Base-by-base conservation (phyloP, 176 grass and related monocot genomes). In the Aegilops sharonensis region DNA sequence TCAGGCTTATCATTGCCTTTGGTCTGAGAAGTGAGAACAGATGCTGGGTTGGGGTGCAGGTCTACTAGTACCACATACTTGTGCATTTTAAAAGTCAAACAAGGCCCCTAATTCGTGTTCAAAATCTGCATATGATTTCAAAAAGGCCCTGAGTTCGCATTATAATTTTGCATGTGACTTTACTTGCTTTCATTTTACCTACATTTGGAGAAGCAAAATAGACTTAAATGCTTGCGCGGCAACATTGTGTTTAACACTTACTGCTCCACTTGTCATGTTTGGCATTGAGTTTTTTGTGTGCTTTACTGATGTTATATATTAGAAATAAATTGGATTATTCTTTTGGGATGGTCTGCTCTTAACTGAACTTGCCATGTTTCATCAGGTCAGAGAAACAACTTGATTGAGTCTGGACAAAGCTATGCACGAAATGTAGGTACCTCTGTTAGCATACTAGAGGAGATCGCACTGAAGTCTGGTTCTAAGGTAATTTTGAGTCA, bases 401-500 rank as follows among this genome's bases (percentile, higher is more conserved):
- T 82, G 18, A 64, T 89, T 71, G 91, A 89, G 76, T 12, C 80
- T 27, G 86, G 77, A 77, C 85, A 78, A 71, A 62, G 25, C 75
- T 84, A 84, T 72, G 66, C 73, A 4, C 81, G 45, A 36, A n/a
- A 76, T 72, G 61, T 75, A 68, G 92, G 81, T 52, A 86, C 82
- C 78, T 86, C 88, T 77, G 89, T 63, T 43, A 89, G 89, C 75
- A 88, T 91, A 82, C 78, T 99, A 73, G 84, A 94, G 63, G 89
- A 91, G 64, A 99, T 99, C 57, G 94, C 94, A 30, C 78, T 90
- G 50, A 96, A 91, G 81, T 99, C 92, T 87, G 94, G 94, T 81
- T 92, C 87, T 31, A 99, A 99, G 97, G 94, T 99, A 88, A 13
- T 88, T 68, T 68, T 39, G 40, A 48, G 8, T 30, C 30, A 80